A percentile compares a stretch with the other conserved stretches of the same genome.
Evolutionary conservation across 2,329 filamentous ascomycete species (phyloP).

Genomic region (Aspergillus eucalypticola): DNA sequence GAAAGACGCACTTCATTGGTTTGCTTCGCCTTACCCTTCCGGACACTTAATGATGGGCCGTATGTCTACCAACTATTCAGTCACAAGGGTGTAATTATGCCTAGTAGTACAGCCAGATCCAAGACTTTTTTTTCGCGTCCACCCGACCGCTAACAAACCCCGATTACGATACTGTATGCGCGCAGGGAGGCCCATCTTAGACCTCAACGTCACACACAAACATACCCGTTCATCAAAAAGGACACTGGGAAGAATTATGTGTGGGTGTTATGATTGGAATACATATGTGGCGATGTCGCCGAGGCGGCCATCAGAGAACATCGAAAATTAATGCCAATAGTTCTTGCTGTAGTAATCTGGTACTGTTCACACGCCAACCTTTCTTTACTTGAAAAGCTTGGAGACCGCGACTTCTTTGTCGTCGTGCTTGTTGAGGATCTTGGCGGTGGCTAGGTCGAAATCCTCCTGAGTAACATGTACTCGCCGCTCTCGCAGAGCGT

Average conservation of each 20-base stretch:
- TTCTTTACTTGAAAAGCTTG: constrained; percentile 39
- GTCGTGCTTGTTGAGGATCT: constrained; percentile 99
- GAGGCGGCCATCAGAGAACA: not conserved
- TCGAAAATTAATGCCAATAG: not conserved
- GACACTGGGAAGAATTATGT: not conserved
- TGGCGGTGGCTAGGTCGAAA: constrained; percentile 96
- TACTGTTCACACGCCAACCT: not conserved
- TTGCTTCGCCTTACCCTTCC: too few relatives aligned
- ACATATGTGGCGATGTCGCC: not conserved
- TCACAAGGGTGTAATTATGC: too few relatives aligned
- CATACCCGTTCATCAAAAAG: not conserved
- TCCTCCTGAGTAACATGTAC: constrained; percentile 99
- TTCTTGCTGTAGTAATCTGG: not conserved
- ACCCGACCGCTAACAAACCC: not conserved
- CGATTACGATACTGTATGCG: not conserved
- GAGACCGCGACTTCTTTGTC: constrained; percentile 73
- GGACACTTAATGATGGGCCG: too few relatives aligned
- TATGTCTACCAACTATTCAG: too few relatives aligned
- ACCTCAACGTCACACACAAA: not conserved
- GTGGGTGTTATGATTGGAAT: not conserved
- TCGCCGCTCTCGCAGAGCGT: constrained; percentile 87
- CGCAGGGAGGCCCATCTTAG: not conserved
- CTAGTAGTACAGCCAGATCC: too few relatives aligned
- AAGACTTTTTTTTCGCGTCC: not conserved
- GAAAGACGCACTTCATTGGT: too few relatives aligned